Evolutionary conservation across 2,329 filamentous ascomycete species (phyloP), one percentile per base, ranked within the genome.

Genomic region (Pestalotiopsis sp.): DNA sequence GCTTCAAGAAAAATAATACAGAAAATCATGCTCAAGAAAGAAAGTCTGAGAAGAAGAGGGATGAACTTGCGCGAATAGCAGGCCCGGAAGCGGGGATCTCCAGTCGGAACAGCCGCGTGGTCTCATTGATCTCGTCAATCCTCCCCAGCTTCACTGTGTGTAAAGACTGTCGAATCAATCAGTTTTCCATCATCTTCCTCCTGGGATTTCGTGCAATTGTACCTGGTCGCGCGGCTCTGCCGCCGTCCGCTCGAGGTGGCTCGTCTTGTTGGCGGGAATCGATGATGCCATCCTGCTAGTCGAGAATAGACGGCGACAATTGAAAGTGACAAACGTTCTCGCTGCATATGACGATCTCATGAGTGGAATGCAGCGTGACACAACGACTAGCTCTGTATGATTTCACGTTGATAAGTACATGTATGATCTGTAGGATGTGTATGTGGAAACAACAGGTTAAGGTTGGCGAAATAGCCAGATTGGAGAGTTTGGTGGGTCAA

Each of bases 161-260:
- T 6, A 94, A 80, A 17, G 78, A 77, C 85, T 86, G 22, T 3
- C 10, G 7, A 30, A 17, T 35, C 30, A 6, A 24, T 56, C 20
- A 55, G 9, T 17, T 64, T 3, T 44, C 20, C 14, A 4, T n/a
- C 17, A n/a, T 56, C 10, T 17, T 56, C 20, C 48, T 5, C 6
- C 17, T 1, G 6, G 17, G 2, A 48, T 9, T 24, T 7, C 3
- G 20, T 61, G 30, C 10, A 52, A 61, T 9, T 73, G 65, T 74
- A 86, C 87, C 69, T 86, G 81, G 68, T 92, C 88, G 67, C 94
- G 89, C 56, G 91, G 92, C 75, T 96, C 91, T 52, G 85, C 80
- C 3, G 91, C 90, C 11, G 94, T 97, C 65, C 93, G 87, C 71
- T 94, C 87, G 68, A 91, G 82, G 75, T 96, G 93, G 69, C 78